phyloP scores from a whole-genome alignment of 1,284 basidiomycete species.

The Vanrija sp. region DNA sequence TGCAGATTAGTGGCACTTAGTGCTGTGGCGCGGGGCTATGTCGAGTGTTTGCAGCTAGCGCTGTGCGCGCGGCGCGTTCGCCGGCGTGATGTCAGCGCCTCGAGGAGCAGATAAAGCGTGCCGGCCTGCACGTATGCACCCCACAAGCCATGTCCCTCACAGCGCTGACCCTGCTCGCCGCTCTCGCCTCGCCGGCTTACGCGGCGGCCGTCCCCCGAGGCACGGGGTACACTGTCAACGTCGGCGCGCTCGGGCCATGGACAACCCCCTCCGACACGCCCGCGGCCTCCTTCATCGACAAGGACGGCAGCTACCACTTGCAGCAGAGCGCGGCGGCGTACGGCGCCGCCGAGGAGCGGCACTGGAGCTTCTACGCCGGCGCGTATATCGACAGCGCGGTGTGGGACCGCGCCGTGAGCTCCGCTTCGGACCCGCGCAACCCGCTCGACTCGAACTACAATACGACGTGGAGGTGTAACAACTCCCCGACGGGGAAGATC shows the following conservation, averaged over 20 bases:
- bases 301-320: constrained; percentile 5
- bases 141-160: too few relatives aligned
- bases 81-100: too few relatives aligned
- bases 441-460: constrained; percentile 4
- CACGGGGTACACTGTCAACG: neutral
- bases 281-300: constrained; percentile 4
- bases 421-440: neutral
- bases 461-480: constrained; percentile 10
- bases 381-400: constrained; percentile 1
- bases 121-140: too few relatives aligned
- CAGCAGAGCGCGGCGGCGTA: constrained; percentile 2
- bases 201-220: neutral
- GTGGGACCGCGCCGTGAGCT: neutral
- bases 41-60: too few relatives aligned
- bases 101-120: too few relatives aligned
- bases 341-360: neutral
- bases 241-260: constrained; percentile 3
- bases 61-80: too few relatives aligned
- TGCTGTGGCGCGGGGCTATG: too few relatives aligned
- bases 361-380: constrained; percentile 2
- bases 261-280: constrained; percentile 4
- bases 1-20: too few relatives aligned
- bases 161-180: too few relatives aligned
- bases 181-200: too few relatives aligned
- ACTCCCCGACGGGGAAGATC: constrained; percentile 2